Evolutionary conservation across 768 basidiomycete genomes (phyloP).

Genomic region (Mycena amicta): DNA sequence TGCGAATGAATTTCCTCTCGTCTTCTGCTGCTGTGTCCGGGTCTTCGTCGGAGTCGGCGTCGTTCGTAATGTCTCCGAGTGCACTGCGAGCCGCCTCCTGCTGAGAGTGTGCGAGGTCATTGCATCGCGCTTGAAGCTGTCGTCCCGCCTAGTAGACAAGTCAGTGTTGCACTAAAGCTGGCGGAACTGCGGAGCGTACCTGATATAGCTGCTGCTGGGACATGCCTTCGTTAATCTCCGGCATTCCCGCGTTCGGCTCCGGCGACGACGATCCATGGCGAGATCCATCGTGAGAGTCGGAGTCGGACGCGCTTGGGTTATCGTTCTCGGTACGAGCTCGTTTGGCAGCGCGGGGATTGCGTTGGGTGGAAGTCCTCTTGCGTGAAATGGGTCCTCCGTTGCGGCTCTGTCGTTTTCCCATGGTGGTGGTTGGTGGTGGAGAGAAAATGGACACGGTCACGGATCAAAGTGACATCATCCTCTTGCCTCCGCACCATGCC

Average conservation of each 20-base stretch:
- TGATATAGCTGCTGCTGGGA: not conserved
- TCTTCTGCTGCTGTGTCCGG: not conserved
- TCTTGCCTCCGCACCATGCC: not conserved
- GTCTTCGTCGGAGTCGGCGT: not conserved
- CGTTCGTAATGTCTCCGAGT: not conserved
- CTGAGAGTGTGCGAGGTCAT: not conserved
- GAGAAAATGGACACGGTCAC: not conserved
- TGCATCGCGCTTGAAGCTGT: not conserved
- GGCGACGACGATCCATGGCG: not conserved
- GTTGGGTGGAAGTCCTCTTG: not conserved
- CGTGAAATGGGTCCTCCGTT: not conserved
- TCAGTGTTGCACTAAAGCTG: not conserved
- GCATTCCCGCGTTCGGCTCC: not conserved
- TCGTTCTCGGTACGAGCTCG: not conserved
- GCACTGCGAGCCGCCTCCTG: not conserved
- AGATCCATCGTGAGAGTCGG: not conserved
- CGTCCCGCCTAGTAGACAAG: not conserved
- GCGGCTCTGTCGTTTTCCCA: not conserved
- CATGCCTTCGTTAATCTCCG: not conserved
- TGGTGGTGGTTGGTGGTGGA: not conserved
- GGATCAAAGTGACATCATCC: not conserved
- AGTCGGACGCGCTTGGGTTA: not conserved
- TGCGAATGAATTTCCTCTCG: not conserved
- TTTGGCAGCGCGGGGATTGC: not conserved
- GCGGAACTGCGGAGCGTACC: not conserved